phyloP scores from a whole-genome alignment of 495 filamentous ascomycete species.

The Trichoderma parareesei region DNA sequence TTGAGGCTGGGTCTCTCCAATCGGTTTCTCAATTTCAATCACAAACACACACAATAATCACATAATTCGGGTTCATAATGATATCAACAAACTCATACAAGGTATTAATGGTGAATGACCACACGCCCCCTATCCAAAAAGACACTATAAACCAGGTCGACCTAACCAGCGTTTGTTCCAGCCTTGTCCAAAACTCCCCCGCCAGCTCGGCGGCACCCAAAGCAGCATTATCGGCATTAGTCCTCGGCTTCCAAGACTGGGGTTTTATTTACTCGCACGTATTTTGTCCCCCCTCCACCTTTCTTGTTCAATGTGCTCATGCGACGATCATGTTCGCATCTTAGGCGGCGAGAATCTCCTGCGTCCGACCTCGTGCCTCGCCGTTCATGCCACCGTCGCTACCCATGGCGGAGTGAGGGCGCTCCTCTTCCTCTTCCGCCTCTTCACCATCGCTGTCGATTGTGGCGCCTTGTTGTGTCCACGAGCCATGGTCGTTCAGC shows the following conservation, averaged over 20 bases:
- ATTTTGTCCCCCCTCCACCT: not conserved
- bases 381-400: conserved; percentile 37
- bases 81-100: not conserved
- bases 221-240: not conserved
- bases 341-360: conserved; percentile 24
- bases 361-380: conserved; percentile 37
- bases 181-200: conserved; percentile 7
- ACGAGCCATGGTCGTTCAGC: conserved; percentile 76
- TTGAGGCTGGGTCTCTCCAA: no score
- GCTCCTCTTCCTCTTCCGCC: conserved; percentile 44
- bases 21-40: no score
- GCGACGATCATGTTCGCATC: not conserved
- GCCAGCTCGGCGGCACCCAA: not conserved
- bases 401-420: conserved; percentile 32
- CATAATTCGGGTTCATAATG: not conserved
- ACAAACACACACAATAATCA: no score
- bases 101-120: conserved; percentile 3
- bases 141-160: not conserved
- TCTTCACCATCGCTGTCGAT: conserved; percentile 58
- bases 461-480: conserved; percentile 72
- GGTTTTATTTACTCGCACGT: not conserved
- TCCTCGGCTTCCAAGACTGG: not conserved
- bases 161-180: not conserved
- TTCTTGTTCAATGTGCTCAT: not conserved
- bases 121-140: not conserved